A percentile compares a stretch with the other conserved stretches of the same genome.
phyloP scores from a whole-genome alignment of 1,284 basidiomycete genomes.

The Xanthoconium separans region DNA sequence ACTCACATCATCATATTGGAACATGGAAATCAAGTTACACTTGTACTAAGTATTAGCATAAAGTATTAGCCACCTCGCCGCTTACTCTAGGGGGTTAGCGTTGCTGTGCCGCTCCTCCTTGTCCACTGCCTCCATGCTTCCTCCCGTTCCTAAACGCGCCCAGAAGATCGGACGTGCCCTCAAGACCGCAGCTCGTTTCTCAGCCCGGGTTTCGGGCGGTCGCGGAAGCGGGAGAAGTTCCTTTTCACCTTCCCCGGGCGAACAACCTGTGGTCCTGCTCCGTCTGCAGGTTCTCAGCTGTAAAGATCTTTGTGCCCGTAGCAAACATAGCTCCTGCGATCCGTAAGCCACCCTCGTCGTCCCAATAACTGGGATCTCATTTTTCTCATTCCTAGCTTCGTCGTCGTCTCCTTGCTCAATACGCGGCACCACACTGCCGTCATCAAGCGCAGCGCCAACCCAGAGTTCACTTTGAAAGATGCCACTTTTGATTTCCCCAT shows the following conservation, averaged over 20 bases:
- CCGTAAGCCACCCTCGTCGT: constrained; percentile 51
- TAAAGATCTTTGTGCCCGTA: constrained; percentile 58
- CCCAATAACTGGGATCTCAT: background rate
- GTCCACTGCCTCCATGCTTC: constrained; percentile 25
- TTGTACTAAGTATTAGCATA: background rate
- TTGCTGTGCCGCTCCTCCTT: constrained; percentile 13
- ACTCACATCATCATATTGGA: background rate
- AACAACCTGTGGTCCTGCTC: constrained; percentile 63
- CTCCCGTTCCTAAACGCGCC: constrained; percentile 40
- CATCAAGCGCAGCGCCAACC: constrained; percentile 78
- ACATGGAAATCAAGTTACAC: background rate
- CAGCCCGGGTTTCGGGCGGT: constrained; percentile 43
- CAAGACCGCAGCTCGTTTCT: constrained; percentile 46
- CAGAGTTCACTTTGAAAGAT: constrained; percentile 66
- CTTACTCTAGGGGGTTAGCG: constrained; percentile 16
- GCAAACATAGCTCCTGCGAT: constrained; percentile 67
- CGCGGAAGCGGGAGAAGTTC: constrained; percentile 38
- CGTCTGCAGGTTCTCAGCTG: constrained; percentile 68
- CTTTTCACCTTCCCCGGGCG: constrained; percentile 57
- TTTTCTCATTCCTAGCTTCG: constrained; percentile 51
- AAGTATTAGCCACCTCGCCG: background rate
- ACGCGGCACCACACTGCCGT: constrained; percentile 77
- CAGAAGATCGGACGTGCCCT: constrained; percentile 48
- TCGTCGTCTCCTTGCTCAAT: constrained; percentile 66
- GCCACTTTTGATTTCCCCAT: constrained; percentile 88